A percentile compares a stretch with the other conserved stretches of the same genome.
phyloP scores from a whole-genome alignment of 2,329 filamentous ascomycete genomes.

The Cladosporium sp. region DNA sequence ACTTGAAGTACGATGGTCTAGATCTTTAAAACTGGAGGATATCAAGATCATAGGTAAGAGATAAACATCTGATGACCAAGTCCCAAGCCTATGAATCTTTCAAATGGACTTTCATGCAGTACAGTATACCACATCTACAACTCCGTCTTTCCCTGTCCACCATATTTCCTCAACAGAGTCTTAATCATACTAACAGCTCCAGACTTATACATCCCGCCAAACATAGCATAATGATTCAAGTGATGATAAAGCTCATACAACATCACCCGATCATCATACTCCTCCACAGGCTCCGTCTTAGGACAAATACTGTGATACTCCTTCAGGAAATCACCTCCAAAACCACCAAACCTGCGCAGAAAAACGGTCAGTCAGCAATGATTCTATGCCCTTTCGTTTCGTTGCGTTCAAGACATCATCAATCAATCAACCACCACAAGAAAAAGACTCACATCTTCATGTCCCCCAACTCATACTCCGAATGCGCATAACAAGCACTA shows the following conservation, averaged over 20 bases:
- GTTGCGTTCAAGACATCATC: no score
- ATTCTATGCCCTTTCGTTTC: no score
- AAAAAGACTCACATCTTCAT: slow-evolving; percentile 64
- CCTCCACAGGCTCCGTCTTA: slow-evolving; percentile 71
- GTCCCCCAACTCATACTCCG: slow-evolving; percentile 86
- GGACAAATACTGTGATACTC: slow-evolving; percentile 73
- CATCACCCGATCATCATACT: slow-evolving; percentile 77
- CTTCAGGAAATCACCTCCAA: slow-evolving; percentile 63
- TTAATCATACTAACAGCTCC: slow-evolving; percentile 78
- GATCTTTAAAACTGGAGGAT: no score
- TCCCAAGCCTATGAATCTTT: no score
- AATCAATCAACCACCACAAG: no score
- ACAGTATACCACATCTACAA: no score
- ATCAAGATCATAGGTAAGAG: no score
- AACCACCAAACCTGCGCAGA: slow-evolving; percentile 65
- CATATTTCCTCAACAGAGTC: slow-evolving; percentile 68
- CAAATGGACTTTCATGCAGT: no score
- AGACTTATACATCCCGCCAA: slow-evolving; percentile 71
- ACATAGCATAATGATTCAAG: slow-evolving; percentile 81
- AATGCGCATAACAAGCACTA: slow-evolving; percentile 75
- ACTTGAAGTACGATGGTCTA: no score
- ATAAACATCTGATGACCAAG: no score
- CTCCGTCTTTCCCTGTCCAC: slow-evolving; percentile 5
- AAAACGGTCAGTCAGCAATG: not conserved
- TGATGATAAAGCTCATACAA: slow-evolving; percentile 88